Evolutionary conservation across 2,329 filamentous ascomycete species (phyloP).

Genomic region (Calonectria henricotiae): DNA sequence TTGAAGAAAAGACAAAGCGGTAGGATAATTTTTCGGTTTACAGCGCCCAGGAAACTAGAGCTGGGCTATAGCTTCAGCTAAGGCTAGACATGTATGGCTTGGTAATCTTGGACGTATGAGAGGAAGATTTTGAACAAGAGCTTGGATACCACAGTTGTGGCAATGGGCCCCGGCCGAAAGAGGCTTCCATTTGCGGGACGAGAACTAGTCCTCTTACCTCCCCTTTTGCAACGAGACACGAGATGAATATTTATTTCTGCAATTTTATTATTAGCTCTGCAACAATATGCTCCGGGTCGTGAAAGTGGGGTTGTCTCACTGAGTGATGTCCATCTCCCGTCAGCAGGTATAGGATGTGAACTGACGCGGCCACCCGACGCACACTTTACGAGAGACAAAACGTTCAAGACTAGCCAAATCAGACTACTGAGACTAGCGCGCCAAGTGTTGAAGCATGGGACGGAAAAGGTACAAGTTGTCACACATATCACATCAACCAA

Average conservation of each 20-base stretch:
- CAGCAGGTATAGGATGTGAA: slow-evolving; percentile 21
- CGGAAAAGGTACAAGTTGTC: neutral
- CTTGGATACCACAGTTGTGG: slow-evolving; percentile 37
- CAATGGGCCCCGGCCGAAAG: slow-evolving; percentile 30
- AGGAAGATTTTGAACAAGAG: slow-evolving; percentile 29
- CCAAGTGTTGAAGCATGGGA: neutral
- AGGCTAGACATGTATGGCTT: slow-evolving; percentile 9
- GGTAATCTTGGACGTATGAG: slow-evolving; percentile 6
- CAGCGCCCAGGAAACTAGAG: slow-evolving; percentile 19
- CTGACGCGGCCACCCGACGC: slow-evolving; percentile 26
- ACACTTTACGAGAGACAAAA: slow-evolving; percentile 2
- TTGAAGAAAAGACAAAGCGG: slow-evolving; percentile 26
- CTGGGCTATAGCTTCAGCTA: slow-evolving; percentile 19
- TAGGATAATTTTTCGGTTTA: slow-evolving; percentile 32
- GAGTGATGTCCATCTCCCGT: neutral
- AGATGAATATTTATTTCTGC: slow-evolving; percentile 50
- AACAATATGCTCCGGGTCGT: slow-evolving; percentile 10
- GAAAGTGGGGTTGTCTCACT: slow-evolving; percentile 29
- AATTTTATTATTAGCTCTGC: slow-evolving; percentile 34
- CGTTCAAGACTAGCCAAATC: neutral
- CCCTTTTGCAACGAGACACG: slow-evolving; percentile 47
- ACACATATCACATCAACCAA: slow-evolving; percentile 4
- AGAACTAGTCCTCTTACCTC: slow-evolving; percentile 37
- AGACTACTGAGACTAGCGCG: neutral
- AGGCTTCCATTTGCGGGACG: slow-evolving; percentile 31